phyloP scores from a whole-genome alignment of 768 basidiomycete species.

The Hirschioporus abietinus region DNA sequence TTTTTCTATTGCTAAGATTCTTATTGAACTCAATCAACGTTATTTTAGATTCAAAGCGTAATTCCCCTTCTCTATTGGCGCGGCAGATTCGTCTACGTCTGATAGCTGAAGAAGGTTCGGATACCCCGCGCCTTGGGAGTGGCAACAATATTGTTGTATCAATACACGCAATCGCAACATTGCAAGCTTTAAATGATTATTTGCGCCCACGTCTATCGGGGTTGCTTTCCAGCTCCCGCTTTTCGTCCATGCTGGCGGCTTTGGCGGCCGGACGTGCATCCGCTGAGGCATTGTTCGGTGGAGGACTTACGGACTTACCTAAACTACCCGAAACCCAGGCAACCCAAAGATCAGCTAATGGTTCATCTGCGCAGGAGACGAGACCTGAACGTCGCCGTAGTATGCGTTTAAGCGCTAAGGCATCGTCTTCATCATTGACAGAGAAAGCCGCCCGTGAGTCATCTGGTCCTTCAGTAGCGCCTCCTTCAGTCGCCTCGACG shows the following conservation, averaged over 20 bases:
- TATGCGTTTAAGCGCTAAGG: constrained; percentile 73
- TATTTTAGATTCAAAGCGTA: constrained; percentile 75
- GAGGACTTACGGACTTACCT: constrained; percentile 9
- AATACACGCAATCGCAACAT: constrained; percentile 96
- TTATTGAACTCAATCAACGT: background rate
- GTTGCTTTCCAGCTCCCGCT: constrained; percentile 50
- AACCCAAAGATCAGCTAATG: constrained; percentile 30
- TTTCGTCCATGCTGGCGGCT: constrained; percentile 90
- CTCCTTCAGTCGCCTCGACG: constrained; percentile 6
- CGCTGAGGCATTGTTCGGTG: constrained; percentile 18
- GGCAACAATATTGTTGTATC: constrained; percentile 91
- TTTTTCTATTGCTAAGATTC: constrained; percentile 10
- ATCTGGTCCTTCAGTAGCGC: constrained; percentile 12
- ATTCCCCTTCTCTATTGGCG: constrained; percentile 86
- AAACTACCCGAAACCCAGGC: constrained; percentile 26
- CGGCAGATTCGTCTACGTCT: constrained; percentile 87
- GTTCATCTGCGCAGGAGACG: constrained; percentile 17
- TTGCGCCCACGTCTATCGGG: constrained; percentile 86
- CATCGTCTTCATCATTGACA: constrained; percentile 6
- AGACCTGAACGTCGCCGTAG: constrained; percentile 65
- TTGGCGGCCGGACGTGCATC: constrained; percentile 48
- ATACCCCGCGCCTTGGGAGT: constrained; percentile 64
- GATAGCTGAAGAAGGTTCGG: constrained; percentile 84
- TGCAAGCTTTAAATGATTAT: constrained; percentile 96
- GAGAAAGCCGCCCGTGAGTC: constrained; percentile 14